A percentile compares a stretch with the other conserved stretches of the same genome.
These are phyloP conservation scores for Jimgerdemannia lactiflua DNA, from an alignment of 192 early-diverging fungal genomes.

Conservation along the genomic window DNA sequence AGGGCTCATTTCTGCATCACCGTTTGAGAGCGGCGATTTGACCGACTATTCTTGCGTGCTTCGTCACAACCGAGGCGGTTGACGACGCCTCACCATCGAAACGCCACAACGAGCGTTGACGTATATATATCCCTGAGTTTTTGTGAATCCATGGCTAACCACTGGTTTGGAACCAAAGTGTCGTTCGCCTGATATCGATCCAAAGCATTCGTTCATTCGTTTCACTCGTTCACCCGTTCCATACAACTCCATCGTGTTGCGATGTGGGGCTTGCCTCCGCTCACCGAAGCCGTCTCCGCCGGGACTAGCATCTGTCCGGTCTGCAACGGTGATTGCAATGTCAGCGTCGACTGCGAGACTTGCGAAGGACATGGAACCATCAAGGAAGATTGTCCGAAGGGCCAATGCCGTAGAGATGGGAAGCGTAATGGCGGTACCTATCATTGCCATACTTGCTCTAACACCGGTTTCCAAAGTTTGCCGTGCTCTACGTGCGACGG, in stretches of 20 bases:
- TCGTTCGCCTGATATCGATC: neutral
- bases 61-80: neutral
- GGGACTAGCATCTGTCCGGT: neutral
- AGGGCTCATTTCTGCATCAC: neutral
- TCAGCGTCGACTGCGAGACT: neutral
- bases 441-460: neutral
- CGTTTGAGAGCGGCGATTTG: no score
- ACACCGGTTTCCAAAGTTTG: neutral
- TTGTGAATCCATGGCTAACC: neutral
- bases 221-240: no score
- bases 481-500: neutral
- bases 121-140: neutral
- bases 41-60: neutral
- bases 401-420: neutral
- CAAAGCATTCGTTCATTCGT: neutral
- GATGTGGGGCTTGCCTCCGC: neutral
- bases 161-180: neutral
- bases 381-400: neutral
- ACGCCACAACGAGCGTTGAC: no score
- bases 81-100: no score
- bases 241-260: neutral
- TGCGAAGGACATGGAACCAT: neutral
- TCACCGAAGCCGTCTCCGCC: neutral
- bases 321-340: neutral
- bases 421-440: neutral